Evolutionary conservation across 305 asterid species (phyloP).

Genomic region (Fraxinus paxiana): DNA sequence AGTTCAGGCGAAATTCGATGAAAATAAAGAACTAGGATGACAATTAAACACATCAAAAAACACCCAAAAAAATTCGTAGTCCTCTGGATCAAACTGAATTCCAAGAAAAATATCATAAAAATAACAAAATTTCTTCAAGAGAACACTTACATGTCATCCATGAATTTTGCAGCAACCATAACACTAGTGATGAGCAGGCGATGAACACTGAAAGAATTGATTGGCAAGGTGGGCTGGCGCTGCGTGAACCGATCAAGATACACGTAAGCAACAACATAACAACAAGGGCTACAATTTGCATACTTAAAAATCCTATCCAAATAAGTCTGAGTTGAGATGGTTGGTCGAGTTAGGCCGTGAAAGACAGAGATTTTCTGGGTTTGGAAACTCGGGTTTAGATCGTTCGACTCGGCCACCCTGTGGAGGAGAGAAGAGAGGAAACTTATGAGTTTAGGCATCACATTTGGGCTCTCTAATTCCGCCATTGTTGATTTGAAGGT

Average conservation of each 20-base stretch:
- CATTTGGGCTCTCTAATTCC: slow-evolving; percentile 9
- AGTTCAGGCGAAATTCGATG: neutral
- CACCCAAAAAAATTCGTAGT: neutral
- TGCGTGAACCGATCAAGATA: slow-evolving; percentile 26
- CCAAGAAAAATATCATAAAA: neutral
- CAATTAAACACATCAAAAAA: neutral
- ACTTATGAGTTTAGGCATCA: slow-evolving; percentile 15
- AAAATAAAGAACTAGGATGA: neutral
- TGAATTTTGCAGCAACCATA: slow-evolving; percentile 94
- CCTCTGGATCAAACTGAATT: neutral
- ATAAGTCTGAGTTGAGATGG: slow-evolving; percentile 9
- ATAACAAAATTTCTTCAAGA: neutral
- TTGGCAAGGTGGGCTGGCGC: slow-evolving; percentile 3
- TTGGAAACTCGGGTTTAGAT: neutral
- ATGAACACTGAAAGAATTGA: slow-evolving; percentile 25
- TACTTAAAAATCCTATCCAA: slow-evolving; percentile 21
- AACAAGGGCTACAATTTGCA: slow-evolving; percentile 27
- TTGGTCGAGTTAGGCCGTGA: slow-evolving; percentile 13
- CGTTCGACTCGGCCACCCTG: neutral
- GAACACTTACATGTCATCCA: slow-evolving; percentile 81
- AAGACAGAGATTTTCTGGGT: neutral
- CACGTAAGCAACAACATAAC: slow-evolving; percentile 20
- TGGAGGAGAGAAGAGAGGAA: slow-evolving; percentile 16
- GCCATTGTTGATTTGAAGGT: slow-evolving; percentile 7
- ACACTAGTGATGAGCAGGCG: slow-evolving; percentile 68